phyloP scores from a whole-genome alignment of 371 early-diverging fungal species.

The Apophysomyces sp. region DNA sequence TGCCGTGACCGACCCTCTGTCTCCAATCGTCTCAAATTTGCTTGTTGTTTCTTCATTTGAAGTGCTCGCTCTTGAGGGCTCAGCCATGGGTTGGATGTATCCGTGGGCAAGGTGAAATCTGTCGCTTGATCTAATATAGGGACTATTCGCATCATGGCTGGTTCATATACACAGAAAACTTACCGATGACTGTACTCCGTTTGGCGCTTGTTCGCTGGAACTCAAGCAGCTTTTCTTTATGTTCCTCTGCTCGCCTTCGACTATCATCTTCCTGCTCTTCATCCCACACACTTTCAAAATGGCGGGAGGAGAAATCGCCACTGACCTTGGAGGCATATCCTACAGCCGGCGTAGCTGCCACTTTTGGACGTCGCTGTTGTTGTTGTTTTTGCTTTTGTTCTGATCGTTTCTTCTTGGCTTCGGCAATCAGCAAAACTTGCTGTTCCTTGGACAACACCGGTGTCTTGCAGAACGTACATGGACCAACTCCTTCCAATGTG shows the following conservation, averaged over 20 bases:
- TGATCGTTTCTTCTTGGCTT: slow-evolving; percentile 41
- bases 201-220: slow-evolving; percentile 80
- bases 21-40: slow-evolving; percentile 47
- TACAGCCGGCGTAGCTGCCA: slow-evolving; percentile 25
- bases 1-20: slow-evolving; percentile 46
- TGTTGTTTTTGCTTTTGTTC: slow-evolving; percentile 31
- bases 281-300: slow-evolving; percentile 10
- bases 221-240: slow-evolving; percentile 76
- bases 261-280: slow-evolving; percentile 50
- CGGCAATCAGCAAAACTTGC: slow-evolving; percentile 55
- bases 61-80: slow-evolving; percentile 73
- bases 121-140: slow-evolving; percentile 61
- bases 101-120: slow-evolving; percentile 72
- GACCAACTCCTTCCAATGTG: slow-evolving; percentile 77
- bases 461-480: slow-evolving; percentile 81
- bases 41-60: slow-evolving; percentile 47
- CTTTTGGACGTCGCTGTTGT: slow-evolving; percentile 17
- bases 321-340: slow-evolving; percentile 43
- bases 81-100: slow-evolving; percentile 72
- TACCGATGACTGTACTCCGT: slow-evolving; percentile 73
- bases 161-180: not conserved
- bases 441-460: slow-evolving; percentile 74
- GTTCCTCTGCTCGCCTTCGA: slow-evolving; percentile 62
- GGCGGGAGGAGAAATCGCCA: slow-evolving; percentile 17
- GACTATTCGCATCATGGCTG: not conserved